A percentile compares a stretch with the other conserved stretches of the same genome.
phyloP scores from a whole-genome alignment of 345 rosid species.

The Cardamine resedifolia region DNA sequence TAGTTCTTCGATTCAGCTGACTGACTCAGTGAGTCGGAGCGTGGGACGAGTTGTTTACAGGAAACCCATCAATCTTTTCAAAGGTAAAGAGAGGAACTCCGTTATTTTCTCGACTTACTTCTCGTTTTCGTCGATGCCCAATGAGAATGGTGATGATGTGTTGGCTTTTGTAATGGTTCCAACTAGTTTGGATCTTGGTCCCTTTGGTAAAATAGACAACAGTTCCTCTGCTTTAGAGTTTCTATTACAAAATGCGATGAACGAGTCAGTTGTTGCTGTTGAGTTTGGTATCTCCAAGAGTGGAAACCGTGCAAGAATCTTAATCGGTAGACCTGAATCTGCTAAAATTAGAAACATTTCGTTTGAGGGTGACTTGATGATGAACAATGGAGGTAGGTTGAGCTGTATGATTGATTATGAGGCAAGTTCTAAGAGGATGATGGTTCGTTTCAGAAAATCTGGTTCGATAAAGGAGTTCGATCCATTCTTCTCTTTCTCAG shows the following conservation, averaged over 20 bases:
- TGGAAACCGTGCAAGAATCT: slow-evolving; percentile 52
- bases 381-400: slow-evolving; percentile 55
- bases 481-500: not conserved
- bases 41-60: slow-evolving; percentile 60
- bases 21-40: slow-evolving; percentile 45
- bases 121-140: slow-evolving; percentile 58
- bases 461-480: not conserved
- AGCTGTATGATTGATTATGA: slow-evolving; percentile 78
- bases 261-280: slow-evolving; percentile 25
- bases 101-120: slow-evolving; percentile 64
- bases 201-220: slow-evolving; percentile 30
- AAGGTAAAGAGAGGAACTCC: slow-evolving; percentile 52
- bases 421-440: slow-evolving; percentile 61
- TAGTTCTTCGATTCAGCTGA: slow-evolving; percentile 58
- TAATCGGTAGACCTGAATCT: slow-evolving; percentile 57
- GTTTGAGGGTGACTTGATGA: slow-evolving; percentile 37
- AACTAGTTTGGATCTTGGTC: slow-evolving; percentile 41
- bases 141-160: slow-evolving; percentile 43
- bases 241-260: slow-evolving; percentile 9
- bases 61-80: slow-evolving; percentile 67
- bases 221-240: slow-evolving; percentile 39
- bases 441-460: slow-evolving; percentile 39
- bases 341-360: slow-evolving; percentile 37
- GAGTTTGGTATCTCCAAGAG: slow-evolving; percentile 55
- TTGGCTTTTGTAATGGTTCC: slow-evolving; percentile 75